Percentiles rank a stretch among this genome's conserved stretches.
These are phyloP conservation scores for Liquidambar formosana DNA, from an alignment of 164 flowering plant species.

Conservation along the genomic window DNA sequence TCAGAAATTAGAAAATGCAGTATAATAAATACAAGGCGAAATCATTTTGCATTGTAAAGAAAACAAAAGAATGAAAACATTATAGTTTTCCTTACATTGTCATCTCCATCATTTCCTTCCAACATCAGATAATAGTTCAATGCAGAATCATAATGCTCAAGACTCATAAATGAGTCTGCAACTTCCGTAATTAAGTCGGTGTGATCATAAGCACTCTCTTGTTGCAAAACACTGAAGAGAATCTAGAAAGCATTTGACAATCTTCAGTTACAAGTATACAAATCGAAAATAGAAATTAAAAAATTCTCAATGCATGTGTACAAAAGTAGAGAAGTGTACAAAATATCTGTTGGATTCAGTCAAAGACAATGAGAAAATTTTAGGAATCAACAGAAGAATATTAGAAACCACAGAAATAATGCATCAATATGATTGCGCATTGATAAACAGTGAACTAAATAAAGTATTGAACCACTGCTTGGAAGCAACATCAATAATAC, in stretches of 20 bases:
- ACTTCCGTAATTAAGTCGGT: constrained; percentile 42
- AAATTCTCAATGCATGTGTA: no score
- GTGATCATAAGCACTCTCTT: constrained; percentile 26
- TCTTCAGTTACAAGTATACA: constrained; percentile 1
- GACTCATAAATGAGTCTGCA: constrained; percentile 51
- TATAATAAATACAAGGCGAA: background rate
- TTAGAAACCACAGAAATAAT: no score
- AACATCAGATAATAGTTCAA: constrained; percentile 60
- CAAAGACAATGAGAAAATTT: no score
- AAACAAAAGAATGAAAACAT: background rate
- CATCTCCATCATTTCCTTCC: constrained; percentile 31
- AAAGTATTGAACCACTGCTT: no score
- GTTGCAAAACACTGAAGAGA: constrained; percentile 40
- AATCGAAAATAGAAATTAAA: background rate
- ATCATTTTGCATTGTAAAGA: background rate
- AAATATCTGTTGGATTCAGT: no score
- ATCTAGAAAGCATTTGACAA: constrained; percentile 30
- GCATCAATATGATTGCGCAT: no score
- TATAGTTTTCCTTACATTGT: constrained; percentile 35
- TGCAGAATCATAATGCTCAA: constrained; percentile 47
- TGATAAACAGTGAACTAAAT: no score
- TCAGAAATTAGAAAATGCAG: background rate
- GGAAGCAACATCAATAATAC: no score
- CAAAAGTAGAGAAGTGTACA: no score
- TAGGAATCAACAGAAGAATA: no score